A percentile compares a stretch with the other conserved stretches of the same genome.
These are phyloP conservation scores for Vitis hybrid DNA, from an alignment of 177 flowering plant species.

Conservation along the genomic window DNA sequence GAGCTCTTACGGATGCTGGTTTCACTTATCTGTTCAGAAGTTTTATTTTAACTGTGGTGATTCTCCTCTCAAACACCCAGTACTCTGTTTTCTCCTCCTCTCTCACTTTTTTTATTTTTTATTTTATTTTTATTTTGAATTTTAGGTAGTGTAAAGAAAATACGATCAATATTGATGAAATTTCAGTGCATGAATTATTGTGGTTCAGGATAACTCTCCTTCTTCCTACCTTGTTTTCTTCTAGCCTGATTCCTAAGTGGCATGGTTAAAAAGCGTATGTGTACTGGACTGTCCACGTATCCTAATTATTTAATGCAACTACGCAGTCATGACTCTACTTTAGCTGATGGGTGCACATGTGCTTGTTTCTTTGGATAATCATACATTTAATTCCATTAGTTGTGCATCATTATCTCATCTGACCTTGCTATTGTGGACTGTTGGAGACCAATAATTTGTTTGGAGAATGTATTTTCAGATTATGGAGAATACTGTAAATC, in stretches of 20 bases:
- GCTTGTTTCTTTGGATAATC: not conserved
- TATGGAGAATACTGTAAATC: not conserved
- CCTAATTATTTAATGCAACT: conserved; percentile 2
- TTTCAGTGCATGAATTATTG: not conserved
- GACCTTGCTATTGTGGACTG: too few relatives aligned
- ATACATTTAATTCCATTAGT: conserved; percentile 9
- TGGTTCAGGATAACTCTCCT: too few relatives aligned
- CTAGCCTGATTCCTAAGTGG: not conserved
- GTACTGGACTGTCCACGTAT: not conserved
- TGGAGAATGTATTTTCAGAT: too few relatives aligned
- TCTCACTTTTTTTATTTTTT: too few relatives aligned
- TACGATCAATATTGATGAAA: not conserved
- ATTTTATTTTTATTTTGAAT: too few relatives aligned
- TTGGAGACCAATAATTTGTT: too few relatives aligned
- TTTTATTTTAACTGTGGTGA: too few relatives aligned
- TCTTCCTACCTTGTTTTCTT: not conserved
- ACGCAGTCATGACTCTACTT: not conserved
- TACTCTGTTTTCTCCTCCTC: too few relatives aligned
- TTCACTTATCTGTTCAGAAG: too few relatives aligned
- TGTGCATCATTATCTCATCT: conserved; percentile 4
- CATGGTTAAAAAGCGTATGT: not conserved
- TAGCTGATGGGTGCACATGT: not conserved
- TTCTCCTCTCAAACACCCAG: too few relatives aligned
- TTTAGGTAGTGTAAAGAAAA: too few relatives aligned
- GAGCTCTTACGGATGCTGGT: too few relatives aligned